Evolutionary conservation across 306 rosid species (phyloP).

Genomic region (Purshia tridentata): DNA sequence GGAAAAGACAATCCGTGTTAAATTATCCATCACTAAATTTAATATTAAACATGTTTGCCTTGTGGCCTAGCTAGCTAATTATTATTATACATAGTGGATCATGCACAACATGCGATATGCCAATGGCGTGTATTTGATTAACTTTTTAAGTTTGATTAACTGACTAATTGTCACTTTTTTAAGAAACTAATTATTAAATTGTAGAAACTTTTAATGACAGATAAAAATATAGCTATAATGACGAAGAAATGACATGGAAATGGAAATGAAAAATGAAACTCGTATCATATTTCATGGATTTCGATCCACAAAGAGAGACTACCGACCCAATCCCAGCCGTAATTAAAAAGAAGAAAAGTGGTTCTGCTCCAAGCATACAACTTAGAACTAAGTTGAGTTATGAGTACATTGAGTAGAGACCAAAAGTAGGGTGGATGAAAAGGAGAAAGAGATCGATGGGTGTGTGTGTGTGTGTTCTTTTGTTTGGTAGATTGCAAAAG

Average conservation of each 20-base stretch:
- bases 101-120: background rate
- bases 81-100: background rate
- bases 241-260: background rate
- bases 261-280: too few relatives aligned
- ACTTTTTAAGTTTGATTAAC: background rate
- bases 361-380: background rate
- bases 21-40: background rate
- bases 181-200: too few relatives aligned
- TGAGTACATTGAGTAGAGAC: background rate
- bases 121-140: background rate
- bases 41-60: slow-evolving; percentile 13
- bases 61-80: background rate
- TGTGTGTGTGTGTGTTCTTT: background rate
- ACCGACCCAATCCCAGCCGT: background rate
- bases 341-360: background rate
- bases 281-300: too few relatives aligned
- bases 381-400: background rate
- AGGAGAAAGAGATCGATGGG: too few relatives aligned
- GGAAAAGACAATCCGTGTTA: background rate
- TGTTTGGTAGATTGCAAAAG: background rate
- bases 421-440: background rate
- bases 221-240: background rate
- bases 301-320: background rate
- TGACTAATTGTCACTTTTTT: too few relatives aligned
- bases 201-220: background rate